These are phyloP conservation scores for Leccinum rimulosum DNA, from an alignment of 768 basidiomycete genomes.

Conservation along the genomic window DNA sequence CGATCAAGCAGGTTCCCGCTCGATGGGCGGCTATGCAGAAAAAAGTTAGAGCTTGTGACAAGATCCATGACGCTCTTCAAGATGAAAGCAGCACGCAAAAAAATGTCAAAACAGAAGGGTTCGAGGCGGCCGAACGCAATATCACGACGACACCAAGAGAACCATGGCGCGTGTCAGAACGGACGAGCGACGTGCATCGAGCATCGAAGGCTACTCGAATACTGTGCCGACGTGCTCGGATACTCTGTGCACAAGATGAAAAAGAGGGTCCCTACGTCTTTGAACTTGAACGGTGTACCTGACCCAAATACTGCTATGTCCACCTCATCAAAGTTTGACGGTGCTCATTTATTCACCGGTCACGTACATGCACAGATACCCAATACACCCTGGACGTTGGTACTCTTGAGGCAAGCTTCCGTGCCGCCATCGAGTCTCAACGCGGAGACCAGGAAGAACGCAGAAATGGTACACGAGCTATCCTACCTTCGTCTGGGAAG, in stretches of 20 bases:
- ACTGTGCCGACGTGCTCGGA: slow-evolving; percentile 80
- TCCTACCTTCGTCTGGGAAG: slow-evolving; percentile 61
- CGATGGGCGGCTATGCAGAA: slow-evolving; percentile 56
- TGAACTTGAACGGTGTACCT: slow-evolving; percentile 24
- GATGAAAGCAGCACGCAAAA: slow-evolving; percentile 53
- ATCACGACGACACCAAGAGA: slow-evolving; percentile 71
- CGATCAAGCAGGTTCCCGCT: slow-evolving; percentile 20
- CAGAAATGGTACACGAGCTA: slow-evolving; percentile 61
- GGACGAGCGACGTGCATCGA: slow-evolving; percentile 58
- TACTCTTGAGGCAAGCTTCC: slow-evolving; percentile 63
- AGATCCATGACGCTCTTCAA: slow-evolving; percentile 80
- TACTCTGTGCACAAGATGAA: slow-evolving; percentile 68
- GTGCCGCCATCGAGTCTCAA: slow-evolving; percentile 56
- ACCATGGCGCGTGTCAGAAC: slow-evolving; percentile 63
- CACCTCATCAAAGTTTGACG: slow-evolving; percentile 65
- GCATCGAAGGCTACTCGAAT: slow-evolving; percentile 58
- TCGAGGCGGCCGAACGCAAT: slow-evolving; percentile 68
- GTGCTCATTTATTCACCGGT: slow-evolving; percentile 82
- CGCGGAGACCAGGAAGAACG: slow-evolving; percentile 59
- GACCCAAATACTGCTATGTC: slow-evolving; percentile 40
- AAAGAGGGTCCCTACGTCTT: slow-evolving; percentile 40
- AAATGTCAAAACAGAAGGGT: slow-evolving; percentile 67
- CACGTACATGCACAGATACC: slow-evolving; percentile 64
- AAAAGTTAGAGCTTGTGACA: slow-evolving; percentile 78
- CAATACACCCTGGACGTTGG: slow-evolving; percentile 45